Conservation (phyloP, 2,329 filamentous ascomycete species). For the Didymella pinodella region DNA sequence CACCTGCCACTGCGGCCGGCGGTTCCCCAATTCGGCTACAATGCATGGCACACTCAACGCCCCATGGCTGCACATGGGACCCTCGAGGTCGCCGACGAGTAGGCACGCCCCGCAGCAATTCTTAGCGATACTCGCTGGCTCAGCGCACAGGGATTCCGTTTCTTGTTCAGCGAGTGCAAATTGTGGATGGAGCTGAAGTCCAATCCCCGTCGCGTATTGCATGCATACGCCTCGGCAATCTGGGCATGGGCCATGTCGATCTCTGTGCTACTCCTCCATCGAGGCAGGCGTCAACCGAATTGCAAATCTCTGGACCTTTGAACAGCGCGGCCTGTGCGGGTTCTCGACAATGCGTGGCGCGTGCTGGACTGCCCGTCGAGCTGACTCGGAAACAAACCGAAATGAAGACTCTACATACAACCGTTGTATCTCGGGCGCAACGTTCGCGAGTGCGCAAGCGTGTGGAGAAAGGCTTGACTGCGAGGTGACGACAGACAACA, state of each 20-base stretch:
- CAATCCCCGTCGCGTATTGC: conserved; percentile 11
- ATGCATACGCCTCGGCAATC: conserved; percentile 31
- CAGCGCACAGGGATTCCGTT: neutral
- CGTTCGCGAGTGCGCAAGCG: conserved; percentile 7
- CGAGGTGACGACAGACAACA: conserved; percentile 3
- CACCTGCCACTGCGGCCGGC: conserved; percentile 13
- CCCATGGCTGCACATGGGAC: conserved; percentile 30
- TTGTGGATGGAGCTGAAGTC: conserved; percentile 17
- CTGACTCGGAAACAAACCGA: conserved; percentile 6
- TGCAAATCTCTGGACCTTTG: conserved; percentile 24
- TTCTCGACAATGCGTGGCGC: conserved; percentile 12
- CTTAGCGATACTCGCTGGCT: conserved; percentile 10
- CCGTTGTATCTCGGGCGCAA: conserved; percentile 12
- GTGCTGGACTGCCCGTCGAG: conserved; percentile 6
- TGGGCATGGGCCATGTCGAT: conserved; percentile 34
- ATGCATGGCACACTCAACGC: conserved; percentile 23
- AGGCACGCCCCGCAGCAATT: conserved; percentile 16
- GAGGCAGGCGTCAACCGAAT: conserved; percentile 19
- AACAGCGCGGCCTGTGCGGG: neutral
- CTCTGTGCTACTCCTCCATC: conserved; percentile 20
- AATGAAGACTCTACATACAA: conserved; percentile 14
- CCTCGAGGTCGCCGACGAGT: conserved; percentile 31
- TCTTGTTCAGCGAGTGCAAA: neutral
- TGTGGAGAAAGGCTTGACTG: conserved; percentile 4
- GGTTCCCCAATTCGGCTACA: conserved; percentile 18